Evolutionary conservation across 2,329 filamentous ascomycete species (phyloP).

Genomic region (Penicillium sp.): DNA sequence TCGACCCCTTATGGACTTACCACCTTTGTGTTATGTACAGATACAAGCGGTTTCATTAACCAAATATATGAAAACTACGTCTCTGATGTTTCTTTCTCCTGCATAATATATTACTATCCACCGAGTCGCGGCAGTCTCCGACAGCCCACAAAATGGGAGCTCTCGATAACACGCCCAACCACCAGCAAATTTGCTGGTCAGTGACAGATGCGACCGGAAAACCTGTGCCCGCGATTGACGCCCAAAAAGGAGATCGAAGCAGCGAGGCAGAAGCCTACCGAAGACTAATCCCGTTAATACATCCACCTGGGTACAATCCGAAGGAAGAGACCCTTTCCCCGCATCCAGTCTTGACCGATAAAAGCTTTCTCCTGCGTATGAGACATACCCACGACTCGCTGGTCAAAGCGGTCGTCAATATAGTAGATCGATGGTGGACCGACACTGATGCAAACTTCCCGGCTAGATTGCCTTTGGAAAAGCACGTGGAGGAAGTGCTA

Average conservation of each 20-base stretch:
- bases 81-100: too few relatives aligned
- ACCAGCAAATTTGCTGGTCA: constrained; percentile 10
- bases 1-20: too few relatives aligned
- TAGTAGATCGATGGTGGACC: constrained; percentile 35
- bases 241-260: background rate
- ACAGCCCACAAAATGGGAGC: constrained; percentile 1
- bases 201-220: background rate
- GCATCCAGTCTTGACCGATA: constrained; percentile 7
- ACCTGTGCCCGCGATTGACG: background rate
- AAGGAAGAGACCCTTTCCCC: constrained; percentile 2
- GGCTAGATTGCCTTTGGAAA: constrained; percentile 33
- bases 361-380: background rate
- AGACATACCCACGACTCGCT: constrained; percentile 24
- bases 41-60: too few relatives aligned
- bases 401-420: constrained; percentile 27
- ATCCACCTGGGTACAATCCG: background rate
- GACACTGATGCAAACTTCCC: constrained; percentile 29
- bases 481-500: constrained; percentile 31
- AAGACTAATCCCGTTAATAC: background rate
- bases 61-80: too few relatives aligned
- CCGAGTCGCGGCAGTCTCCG: too few relatives aligned
- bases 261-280: background rate
- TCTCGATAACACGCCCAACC: background rate
- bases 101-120: too few relatives aligned
- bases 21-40: too few relatives aligned